Evolutionary conservation across 306 rosid genomes (phyloP), one percentile per base, ranked within the genome.

Genomic region (Prinsepia uniflora): DNA sequence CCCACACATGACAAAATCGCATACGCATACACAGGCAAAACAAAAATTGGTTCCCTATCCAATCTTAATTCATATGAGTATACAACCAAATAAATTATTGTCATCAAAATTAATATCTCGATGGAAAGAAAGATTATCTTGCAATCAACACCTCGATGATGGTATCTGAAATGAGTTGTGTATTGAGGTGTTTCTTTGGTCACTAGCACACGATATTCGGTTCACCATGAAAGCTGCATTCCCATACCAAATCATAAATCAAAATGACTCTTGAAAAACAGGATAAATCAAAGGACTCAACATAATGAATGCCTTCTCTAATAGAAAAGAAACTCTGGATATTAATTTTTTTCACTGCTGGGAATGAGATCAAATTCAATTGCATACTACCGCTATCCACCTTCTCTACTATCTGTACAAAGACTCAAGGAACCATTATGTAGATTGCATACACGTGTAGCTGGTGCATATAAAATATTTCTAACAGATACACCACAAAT

Each of bases 171-270:
- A 87, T 70, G 73, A 94, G 92, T 80, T 80, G 72, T 74, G 92
- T 84, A 34, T 64, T 49, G 78, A 79, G 46, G 85, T 79, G 72
- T 72, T 84, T 62, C 61, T 61, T 68, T 76, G 67, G 9, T 73
- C 65, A 69, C 78, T 84, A 48, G 74, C 89, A 78, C 97, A 94
- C 4, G 97, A 87, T 74, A 94, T 83, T 78, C 79, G 82, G 84
- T 94, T 94, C 84, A 90, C 94, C 98, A 94, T 90, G 55, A 81
- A 77, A 86, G 98, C 98, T 94, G 97, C 91, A 85, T 86, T 82
- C 90, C 87, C 86, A 87, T 73, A 88, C 82, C 85, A 93, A 87
- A 87, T 78, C 84, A 90, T 30, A 82, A 84, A 89, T 90, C 86
- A 93, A 85, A 79, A 73, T n/a, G 76, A 81, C 82, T 82, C 84